Conservation (phyloP, 352 stramenopile species). For the Globisporangium apiculatum region DNA sequence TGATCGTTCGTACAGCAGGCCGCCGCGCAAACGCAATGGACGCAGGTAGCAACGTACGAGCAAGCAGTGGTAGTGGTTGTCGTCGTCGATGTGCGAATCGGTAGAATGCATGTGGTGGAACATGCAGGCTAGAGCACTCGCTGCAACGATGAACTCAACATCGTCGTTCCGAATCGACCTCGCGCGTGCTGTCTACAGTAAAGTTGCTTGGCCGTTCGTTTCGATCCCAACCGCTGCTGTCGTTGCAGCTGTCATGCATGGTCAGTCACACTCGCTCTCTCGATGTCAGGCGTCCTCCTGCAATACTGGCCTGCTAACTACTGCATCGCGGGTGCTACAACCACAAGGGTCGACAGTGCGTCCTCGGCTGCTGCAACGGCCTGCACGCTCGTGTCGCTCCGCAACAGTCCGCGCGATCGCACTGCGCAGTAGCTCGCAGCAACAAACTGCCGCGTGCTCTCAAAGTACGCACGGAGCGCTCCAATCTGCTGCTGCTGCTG, state of each 20-base stretch:
- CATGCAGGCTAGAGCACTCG: no score
- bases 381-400: slow-evolving; percentile 20
- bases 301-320: background rate
- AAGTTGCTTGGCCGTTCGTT: no score
- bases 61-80: no score
- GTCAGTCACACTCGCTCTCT: background rate
- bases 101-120: no score
- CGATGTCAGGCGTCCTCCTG: background rate
- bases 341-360: slow-evolving; percentile 11
- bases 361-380: slow-evolving; percentile 20
- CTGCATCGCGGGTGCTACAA: background rate
- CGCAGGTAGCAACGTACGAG: no score
- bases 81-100: no score
- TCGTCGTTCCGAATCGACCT: no score
- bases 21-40: no score
- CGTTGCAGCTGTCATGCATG: background rate
- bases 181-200: no score
- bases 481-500: background rate
- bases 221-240: no score
- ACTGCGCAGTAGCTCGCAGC: slow-evolving; percentile 11
- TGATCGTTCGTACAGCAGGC: no score
- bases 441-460: slow-evolving; percentile 6
- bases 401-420: slow-evolving; percentile 3
- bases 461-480: slow-evolving; percentile 4
- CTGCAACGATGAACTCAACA: no score